phyloP scores from a whole-genome alignment of 768 basidiomycete genomes.

The Hygrocybe punicea region DNA sequence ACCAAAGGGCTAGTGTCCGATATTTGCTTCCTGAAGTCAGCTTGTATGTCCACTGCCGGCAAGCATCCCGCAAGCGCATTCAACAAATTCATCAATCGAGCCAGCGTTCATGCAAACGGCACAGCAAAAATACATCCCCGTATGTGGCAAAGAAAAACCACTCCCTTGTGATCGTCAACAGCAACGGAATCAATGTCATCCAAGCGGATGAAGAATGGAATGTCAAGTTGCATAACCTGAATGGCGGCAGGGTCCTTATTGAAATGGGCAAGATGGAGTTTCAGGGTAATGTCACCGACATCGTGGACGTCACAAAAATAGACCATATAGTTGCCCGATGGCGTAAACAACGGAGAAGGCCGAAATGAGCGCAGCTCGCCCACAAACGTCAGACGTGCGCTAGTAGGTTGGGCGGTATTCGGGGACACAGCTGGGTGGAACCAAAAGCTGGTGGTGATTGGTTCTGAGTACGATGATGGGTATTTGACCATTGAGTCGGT shows the following conservation, averaged over 20 bases:
- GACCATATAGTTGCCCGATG: too few relatives aligned
- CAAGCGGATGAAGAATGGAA: constrained; percentile 11
- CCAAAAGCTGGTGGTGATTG: not conserved
- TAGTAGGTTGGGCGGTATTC: not conserved
- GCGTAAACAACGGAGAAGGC: too few relatives aligned
- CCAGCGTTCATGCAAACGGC: constrained; percentile 6
- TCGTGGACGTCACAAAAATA: too few relatives aligned
- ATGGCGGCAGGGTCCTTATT: not conserved
- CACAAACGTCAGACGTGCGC: too few relatives aligned
- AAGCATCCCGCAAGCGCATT: too few relatives aligned
- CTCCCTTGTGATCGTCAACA: constrained; percentile 14
- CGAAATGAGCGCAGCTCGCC: too few relatives aligned
- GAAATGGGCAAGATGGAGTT: not conserved
- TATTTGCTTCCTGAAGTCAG: too few relatives aligned
- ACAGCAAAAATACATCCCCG: constrained; percentile 11
- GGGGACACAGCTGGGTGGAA: not conserved
- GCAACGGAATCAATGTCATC: constrained; percentile 6
- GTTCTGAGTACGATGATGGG: not conserved
- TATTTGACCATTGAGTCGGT: not conserved
- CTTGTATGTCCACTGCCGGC: too few relatives aligned
- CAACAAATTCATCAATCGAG: too few relatives aligned
- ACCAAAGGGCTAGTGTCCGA: too few relatives aligned
- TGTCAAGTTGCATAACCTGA: constrained; percentile 3
- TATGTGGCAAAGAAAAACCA: constrained; percentile 14
- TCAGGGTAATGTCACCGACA: not conserved